These are phyloP conservation scores for Brettanomyces nanus DNA, from an alignment of 805 yeast species.

Conservation along the genomic window DNA sequence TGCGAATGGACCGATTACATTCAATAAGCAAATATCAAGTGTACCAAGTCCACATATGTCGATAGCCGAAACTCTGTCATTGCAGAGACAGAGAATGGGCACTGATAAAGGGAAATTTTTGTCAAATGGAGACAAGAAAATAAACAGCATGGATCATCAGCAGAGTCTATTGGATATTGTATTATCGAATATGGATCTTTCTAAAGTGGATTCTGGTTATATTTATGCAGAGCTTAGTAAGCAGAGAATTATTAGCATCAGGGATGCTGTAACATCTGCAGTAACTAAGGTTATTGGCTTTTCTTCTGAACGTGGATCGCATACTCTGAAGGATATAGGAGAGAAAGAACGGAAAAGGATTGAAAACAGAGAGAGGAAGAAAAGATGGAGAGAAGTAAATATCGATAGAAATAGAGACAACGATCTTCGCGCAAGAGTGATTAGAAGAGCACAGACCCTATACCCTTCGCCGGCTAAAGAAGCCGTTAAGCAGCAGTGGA, in stretches of 20 bases:
- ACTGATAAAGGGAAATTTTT: background rate
- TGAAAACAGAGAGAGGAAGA: constrained; percentile 71
- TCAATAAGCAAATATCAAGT: background rate
- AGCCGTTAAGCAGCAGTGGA: constrained; percentile 56
- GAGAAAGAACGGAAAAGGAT: constrained; percentile 49
- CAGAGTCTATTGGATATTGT: constrained; percentile 19
- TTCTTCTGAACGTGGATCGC: background rate
- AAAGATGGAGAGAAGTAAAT: constrained; percentile 78
- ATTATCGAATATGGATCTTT: constrained; percentile 7
- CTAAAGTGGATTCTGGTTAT: constrained; percentile 2
- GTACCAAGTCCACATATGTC: constrained; percentile 29
- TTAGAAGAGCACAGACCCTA: constrained; percentile 57
- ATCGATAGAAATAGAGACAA: constrained; percentile 78
- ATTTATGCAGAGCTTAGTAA: constrained; percentile 5
- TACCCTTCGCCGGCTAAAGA: constrained; percentile 56
- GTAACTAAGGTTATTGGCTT: constrained; percentile 7
- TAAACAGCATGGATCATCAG: constrained; percentile 13
- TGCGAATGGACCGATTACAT: background rate
- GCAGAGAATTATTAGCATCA: constrained; percentile 7
- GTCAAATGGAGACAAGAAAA: constrained; percentile 24
- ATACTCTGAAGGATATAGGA: constrained; percentile 18
- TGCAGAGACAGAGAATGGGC: constrained; percentile 28
- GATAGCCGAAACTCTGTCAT: constrained; percentile 53
- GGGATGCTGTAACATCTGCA: constrained; percentile 8
- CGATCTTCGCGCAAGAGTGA: constrained; percentile 72